These are phyloP conservation scores for Penicillium taxi DNA, from an alignment of 495 filamentous ascomycete genomes.

Conservation along the genomic window DNA sequence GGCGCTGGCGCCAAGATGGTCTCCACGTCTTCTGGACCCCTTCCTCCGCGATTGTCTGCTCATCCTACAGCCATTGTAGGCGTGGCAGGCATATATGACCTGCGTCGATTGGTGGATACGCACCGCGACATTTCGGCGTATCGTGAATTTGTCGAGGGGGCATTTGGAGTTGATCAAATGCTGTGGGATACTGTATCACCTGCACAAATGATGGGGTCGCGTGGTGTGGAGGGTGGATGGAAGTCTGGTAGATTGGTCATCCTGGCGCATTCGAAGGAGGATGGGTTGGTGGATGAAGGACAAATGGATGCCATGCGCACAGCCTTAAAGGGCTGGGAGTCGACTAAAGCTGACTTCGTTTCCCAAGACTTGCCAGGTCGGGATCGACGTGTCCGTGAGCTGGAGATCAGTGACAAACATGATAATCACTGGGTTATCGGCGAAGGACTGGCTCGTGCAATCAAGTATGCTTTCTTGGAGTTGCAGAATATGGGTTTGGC, in stretches of 20 bases:
- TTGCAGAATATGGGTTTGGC: slow-evolving; percentile 24
- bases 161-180: slow-evolving; percentile 51
- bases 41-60: slow-evolving; percentile 16
- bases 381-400: slow-evolving; percentile 34
- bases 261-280: slow-evolving; percentile 51
- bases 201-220: slow-evolving; percentile 22
- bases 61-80: slow-evolving; percentile 49
- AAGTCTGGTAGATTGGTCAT: slow-evolving; percentile 41
- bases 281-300: slow-evolving; percentile 51
- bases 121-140: slow-evolving; percentile 45
- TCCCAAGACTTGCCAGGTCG: slow-evolving; percentile 32
- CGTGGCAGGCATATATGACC: slow-evolving; percentile 59
- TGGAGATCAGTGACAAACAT: slow-evolving; percentile 52
- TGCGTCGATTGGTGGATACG: slow-evolving; percentile 44
- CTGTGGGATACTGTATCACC: slow-evolving; percentile 50
- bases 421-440: slow-evolving; percentile 52
- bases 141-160: slow-evolving; percentile 48
- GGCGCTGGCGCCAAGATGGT: slow-evolving; percentile 7
- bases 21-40: slow-evolving; percentile 12
- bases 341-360: slow-evolving; percentile 14
- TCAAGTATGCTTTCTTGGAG: slow-evolving; percentile 27
- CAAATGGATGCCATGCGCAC: slow-evolving; percentile 44
- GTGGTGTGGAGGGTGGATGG: slow-evolving; percentile 35
- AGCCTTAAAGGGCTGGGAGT: slow-evolving; percentile 25
- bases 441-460: slow-evolving; percentile 38